These are phyloP conservation scores for Perkinsus marinus DNA, from an alignment of 169 alveolate species.

Conservation along the genomic window DNA sequence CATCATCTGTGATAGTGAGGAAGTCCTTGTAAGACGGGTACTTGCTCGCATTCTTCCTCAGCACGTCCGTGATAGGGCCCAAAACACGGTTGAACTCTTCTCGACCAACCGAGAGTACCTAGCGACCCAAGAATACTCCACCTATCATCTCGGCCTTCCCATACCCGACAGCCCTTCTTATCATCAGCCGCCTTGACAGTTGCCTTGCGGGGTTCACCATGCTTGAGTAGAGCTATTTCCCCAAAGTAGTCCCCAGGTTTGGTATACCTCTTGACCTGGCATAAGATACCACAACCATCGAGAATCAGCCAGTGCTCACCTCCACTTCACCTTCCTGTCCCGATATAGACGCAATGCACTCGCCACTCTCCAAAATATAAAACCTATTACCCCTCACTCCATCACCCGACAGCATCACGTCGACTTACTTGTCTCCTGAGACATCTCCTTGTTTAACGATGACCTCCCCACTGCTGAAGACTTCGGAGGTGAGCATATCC, in stretches of 20 bases:
- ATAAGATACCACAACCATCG: not conserved
- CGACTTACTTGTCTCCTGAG: not conserved
- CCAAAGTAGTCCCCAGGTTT: constrained; percentile 3
- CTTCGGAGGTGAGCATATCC: not conserved
- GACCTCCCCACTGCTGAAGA: not conserved
- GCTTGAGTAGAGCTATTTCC: not conserved
- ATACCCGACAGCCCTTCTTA: not conserved
- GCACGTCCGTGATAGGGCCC: not conserved
- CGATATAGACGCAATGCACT: not conserved
- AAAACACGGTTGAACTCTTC: not conserved
- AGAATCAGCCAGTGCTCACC: not conserved
- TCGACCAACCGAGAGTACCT: not conserved
- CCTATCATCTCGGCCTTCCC: not conserved
- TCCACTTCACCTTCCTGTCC: not conserved
- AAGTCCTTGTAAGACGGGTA: not conserved
- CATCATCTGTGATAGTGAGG: not conserved
- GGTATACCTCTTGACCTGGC: not conserved
- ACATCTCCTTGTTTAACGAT: not conserved
- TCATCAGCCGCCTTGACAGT: not conserved
- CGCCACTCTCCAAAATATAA: not conserved
- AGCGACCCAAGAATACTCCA: not conserved
- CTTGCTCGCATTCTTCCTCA: not conserved
- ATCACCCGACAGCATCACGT: not conserved
- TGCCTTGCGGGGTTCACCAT: not conserved
- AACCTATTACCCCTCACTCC: not conserved